Conservation (phyloP, 2,329 filamentous ascomycete species). For the Ophiocordyceps australis region DNA sequence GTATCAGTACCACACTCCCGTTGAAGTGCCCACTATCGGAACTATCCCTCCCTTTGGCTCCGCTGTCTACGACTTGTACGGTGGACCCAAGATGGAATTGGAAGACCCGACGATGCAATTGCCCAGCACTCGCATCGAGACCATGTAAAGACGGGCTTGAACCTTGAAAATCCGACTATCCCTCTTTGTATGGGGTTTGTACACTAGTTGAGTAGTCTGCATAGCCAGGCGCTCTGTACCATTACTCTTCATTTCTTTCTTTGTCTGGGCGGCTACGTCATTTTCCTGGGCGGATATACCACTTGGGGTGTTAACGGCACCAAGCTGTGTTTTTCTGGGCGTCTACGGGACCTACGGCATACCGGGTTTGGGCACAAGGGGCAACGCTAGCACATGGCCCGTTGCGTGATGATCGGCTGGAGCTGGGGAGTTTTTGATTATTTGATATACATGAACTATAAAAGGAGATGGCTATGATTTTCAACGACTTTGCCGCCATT, state of each 20-base stretch:
- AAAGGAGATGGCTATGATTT: too few relatives aligned
- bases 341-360: too few relatives aligned
- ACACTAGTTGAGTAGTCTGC: too few relatives aligned
- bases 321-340: constrained; percentile 4
- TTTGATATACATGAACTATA: too few relatives aligned
- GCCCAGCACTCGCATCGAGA: constrained; percentile 38
- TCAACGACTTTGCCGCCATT: too few relatives aligned
- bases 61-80: constrained; percentile 33
- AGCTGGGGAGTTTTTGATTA: too few relatives aligned
- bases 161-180: too few relatives aligned
- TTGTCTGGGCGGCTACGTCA: constrained; percentile 1
- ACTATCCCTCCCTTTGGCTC: constrained; percentile 29
- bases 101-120: constrained; percentile 40
- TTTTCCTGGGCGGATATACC: constrained; percentile 10
- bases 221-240: too few relatives aligned
- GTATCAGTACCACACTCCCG: constrained; percentile 38
- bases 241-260: constrained; percentile 1
- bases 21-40: constrained; percentile 36
- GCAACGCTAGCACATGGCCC: too few relatives aligned
- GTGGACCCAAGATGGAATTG: constrained; percentile 33
- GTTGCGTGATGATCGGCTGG: too few relatives aligned
- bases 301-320: constrained; percentile 11
- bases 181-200: constrained; percentile 3
- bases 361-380: too few relatives aligned
- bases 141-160: constrained; percentile 29